These are phyloP conservation scores for Phylloporus arenicola DNA, from an alignment of 768 basidiomycete species.

Conservation along the genomic window DNA sequence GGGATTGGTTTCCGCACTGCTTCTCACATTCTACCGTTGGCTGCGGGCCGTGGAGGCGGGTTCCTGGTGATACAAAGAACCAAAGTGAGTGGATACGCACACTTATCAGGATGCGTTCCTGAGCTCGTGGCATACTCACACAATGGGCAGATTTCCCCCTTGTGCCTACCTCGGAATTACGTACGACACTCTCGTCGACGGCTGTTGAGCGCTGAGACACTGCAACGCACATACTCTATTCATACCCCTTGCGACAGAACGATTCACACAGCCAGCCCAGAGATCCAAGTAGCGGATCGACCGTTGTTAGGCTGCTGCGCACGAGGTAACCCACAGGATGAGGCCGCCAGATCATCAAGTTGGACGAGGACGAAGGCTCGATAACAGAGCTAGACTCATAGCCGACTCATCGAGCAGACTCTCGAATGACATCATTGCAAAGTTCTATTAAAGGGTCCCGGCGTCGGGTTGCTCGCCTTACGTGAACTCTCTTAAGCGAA, in stretches of 20 bases:
- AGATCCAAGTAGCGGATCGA: neutral
- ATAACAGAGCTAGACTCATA: neutral
- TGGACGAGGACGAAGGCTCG: neutral
- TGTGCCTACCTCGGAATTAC: neutral
- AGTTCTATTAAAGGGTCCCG: neutral
- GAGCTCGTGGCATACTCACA: neutral
- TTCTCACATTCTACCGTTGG: neutral
- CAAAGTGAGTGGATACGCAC: neutral
- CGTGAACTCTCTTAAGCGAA: neutral
- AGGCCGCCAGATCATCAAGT: neutral
- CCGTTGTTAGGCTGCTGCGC: neutral
- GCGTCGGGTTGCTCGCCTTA: neutral
- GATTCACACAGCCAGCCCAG: neutral
- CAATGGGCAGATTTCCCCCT: neutral
- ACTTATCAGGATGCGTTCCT: neutral
- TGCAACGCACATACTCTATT: neutral
- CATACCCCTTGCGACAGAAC: neutral
- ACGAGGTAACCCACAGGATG: no score
- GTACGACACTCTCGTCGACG: neutral
- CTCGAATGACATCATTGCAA: neutral
- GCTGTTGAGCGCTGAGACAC: neutral
- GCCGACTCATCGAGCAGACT: neutral
- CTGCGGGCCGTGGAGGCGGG: neutral
- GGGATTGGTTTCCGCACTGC: neutral
- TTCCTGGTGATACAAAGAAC: neutral